Evolutionary conservation across 352 stramenopile genomes (phyloP), one percentile per base, ranked within the genome.

Genomic region (Globisporangium parvum): DNA sequence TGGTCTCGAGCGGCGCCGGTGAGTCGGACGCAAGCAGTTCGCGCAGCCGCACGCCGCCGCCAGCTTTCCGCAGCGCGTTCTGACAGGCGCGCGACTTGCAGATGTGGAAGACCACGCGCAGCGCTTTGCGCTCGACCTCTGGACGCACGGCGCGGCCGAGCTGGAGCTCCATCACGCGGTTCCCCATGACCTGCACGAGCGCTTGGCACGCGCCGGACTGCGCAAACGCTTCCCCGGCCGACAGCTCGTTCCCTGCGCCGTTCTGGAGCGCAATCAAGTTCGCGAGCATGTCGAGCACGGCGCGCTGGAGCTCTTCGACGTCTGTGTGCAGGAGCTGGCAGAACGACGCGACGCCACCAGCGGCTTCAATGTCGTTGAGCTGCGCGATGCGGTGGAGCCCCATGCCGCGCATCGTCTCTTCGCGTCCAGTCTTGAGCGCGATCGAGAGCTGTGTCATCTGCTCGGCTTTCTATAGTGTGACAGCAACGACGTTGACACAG

Each of bases 361-460:
- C 82, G 6, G 78, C 75, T 51, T 91, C 82, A 18, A 95, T 70
- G 59, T 95, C 85, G 58, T 95, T 95, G 2, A 95, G 67, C 62
- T 95, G 82, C 18, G 80, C 73, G 20, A 95, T 69, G 51, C 76
- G 80, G 48, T 93, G 80, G 1, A 80, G 47, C 0, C 85, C 85
- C 75, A 95, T 85, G 12, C 80, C 80, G 24, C 50, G 57, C 14
- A 77, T 59, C 0, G 73, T 87, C 59, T 93, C 82, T 23, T 88
- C 70, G 3, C 82, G 77, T 0, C 75, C 81, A 45, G 66, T 57
- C 23, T 71, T 80, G 45, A 94, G 62, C 21, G 74, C 76, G 23
- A 67, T 61, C 6, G 84, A 60, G 12, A 94, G 62, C 50, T 89
- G 81, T 53, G 70, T 65, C 35, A 90, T 60, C 47, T 90, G 80